Evolutionary conservation across 176 grass and related monocot genomes (phyloP), one percentile per base, ranked within the genome.

Genomic region (Metroxylon sagu): DNA sequence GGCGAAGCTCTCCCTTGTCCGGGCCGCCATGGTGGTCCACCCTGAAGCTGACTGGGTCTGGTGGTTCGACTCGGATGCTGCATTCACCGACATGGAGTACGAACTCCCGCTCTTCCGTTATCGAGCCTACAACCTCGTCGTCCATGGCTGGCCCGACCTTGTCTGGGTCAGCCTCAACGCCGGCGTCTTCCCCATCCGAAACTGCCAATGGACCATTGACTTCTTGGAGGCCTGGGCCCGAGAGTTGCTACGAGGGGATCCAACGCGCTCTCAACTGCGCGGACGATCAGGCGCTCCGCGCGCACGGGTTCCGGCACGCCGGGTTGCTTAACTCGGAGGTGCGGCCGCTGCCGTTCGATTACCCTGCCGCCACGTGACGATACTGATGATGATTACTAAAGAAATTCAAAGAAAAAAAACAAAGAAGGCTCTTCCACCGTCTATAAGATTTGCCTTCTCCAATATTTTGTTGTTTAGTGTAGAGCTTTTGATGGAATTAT

Each of bases 41-140:
- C 91, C 86, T 25, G 91, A 90, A 59, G 80, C 80, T 6, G 91
- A 95, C 49, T 96, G 86, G 83, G 68, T 96, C 26, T 96, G 91
- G 86, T 96, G 91, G 91, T 86, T 90, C 8, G 91, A 96, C 74
- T 95, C 86, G 5, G 91, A 95, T 64, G 86, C 91, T 30, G 81
- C 85, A 51, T 77, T 95, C 81, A 96, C 86, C 15, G 86, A 90
- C 83, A 96, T 96, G 83, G 83, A 90, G 71, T 90, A 87, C 80
- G 66, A 54, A 43, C 80, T 76, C 15, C 83, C 77, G 10, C 74
- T 90, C 0, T 5, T 2, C 8, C 80, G 77, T 19, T 95, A 95
- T 73, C 48, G 49, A 4, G 48, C 1, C 18, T 83, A 90, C 68
- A 97, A 91, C 74, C 31, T 97, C 67, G 83, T 97, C 48, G 81